These are phyloP conservation scores for Neurospora sp. DNA, from an alignment of 495 filamentous ascomycete genomes.

Conservation along the genomic window DNA sequence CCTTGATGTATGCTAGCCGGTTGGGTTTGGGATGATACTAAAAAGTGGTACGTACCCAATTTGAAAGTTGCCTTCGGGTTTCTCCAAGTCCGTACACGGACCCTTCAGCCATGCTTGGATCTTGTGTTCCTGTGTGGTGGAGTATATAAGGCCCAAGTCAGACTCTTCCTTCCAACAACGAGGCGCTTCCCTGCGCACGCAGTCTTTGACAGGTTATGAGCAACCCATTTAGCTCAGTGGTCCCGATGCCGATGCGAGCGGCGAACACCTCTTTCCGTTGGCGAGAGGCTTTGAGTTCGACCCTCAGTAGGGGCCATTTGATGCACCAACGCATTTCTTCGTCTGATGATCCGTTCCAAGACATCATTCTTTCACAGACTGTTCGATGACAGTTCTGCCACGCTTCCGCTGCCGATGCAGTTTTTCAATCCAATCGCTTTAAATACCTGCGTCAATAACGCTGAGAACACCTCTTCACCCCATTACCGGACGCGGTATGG, in stretches of 20 bases:
- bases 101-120: background rate
- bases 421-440: background rate
- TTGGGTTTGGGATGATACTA: background rate
- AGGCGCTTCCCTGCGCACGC: background rate
- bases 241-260: background rate
- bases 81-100: background rate
- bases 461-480: background rate
- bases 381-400: background rate
- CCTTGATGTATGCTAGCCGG: background rate
- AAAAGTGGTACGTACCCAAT: background rate
- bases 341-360: too few relatives aligned
- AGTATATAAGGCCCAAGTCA: background rate
- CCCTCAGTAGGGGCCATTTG: background rate
- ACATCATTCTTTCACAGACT: background rate
- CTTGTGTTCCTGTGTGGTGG: background rate
- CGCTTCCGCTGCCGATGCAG: background rate
- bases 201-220: background rate
- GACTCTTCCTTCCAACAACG: background rate
- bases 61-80: background rate
- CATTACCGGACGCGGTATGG: background rate
- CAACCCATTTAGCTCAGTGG: background rate
- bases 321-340: background rate
- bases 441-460: background rate
- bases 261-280: background rate
- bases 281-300: background rate